These are phyloP conservation scores for Plantago ovata DNA, from an alignment of 257 asterid genomes.

Conservation along the genomic window DNA sequence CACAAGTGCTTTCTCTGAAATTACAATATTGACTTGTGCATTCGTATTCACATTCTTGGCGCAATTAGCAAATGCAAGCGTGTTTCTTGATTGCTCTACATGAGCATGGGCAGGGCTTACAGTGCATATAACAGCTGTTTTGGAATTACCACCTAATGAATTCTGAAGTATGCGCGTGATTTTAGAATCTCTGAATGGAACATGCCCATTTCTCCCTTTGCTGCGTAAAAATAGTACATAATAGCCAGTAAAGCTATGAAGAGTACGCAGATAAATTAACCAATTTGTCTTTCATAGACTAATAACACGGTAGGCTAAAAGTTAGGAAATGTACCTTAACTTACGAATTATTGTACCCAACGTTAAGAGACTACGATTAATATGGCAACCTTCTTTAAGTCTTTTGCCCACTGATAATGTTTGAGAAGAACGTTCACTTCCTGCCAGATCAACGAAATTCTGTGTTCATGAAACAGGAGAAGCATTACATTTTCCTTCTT, in stretches of 20 bases:
- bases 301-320: neutral
- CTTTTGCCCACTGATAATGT: conserved; percentile 63
- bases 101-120: conserved; percentile 64
- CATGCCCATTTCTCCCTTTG: conserved; percentile 53
- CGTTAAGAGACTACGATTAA: conserved; percentile 90
- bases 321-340: conserved; percentile 45
- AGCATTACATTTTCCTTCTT: conserved; percentile 1
- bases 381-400: conserved; percentile 85
- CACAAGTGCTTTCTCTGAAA: conserved; percentile 57
- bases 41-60: conserved; percentile 53
- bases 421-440: conserved; percentile 96
- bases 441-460: conserved; percentile 92
- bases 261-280: too few relatives aligned
- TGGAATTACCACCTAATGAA: conserved; percentile 61
- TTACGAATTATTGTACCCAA: conserved; percentile 93
- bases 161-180: conserved; percentile 54
- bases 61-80: conserved; percentile 54
- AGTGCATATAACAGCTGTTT: conserved; percentile 60
- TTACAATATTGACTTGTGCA: conserved; percentile 51
- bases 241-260: too few relatives aligned
- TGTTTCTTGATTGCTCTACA: conserved; percentile 63
- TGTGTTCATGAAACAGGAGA: conserved; percentile 14
- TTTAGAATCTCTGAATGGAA: conserved; percentile 59
- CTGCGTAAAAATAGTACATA: conserved; percentile 19
- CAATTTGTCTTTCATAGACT: neutral